phyloP scores from a whole-genome alignment of 345 rosid species.

The Alliaria petiolata region DNA sequence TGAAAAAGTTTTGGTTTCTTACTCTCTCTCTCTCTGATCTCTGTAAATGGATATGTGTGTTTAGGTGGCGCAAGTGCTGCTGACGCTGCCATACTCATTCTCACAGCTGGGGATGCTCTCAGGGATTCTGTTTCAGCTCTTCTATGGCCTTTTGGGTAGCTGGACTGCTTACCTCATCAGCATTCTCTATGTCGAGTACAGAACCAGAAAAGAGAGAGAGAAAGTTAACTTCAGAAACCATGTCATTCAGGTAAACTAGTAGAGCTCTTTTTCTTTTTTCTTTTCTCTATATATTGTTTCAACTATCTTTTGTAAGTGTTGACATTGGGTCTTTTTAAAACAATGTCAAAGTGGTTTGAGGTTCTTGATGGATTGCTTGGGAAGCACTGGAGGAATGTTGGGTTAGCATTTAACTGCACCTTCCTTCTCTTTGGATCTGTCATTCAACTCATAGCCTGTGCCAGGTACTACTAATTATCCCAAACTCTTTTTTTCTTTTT shows the following conservation, averaged over 20 bases:
- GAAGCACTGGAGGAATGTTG: slow-evolving; percentile 98
- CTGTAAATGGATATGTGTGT: not conserved
- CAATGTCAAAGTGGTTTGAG: slow-evolving; percentile 78
- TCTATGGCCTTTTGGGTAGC: slow-evolving; percentile 88
- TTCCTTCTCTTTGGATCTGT: slow-evolving; percentile 99
- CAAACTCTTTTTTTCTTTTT: not conserved
- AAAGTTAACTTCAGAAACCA: slow-evolving; percentile 97
- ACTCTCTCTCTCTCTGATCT: no score
- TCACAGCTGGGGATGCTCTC: slow-evolving; percentile 98
- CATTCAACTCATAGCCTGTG: slow-evolving; percentile 99
- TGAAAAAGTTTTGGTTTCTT: not conserved
- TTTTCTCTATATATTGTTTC: no score
- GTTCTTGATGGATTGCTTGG: slow-evolving; percentile 99
- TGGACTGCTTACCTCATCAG: slow-evolving; percentile 99
- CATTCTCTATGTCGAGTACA: slow-evolving; percentile 88
- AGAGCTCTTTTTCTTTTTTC: no score
- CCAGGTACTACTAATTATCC: slow-evolving; percentile 47
- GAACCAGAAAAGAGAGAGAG: slow-evolving; percentile 94
- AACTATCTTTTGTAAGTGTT: not conserved
- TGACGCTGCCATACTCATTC: slow-evolving; percentile 94
- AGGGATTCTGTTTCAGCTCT: slow-evolving; percentile 89
- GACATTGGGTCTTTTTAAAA: not conserved
- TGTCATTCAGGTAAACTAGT: slow-evolving; percentile 99
- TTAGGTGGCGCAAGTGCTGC: slow-evolving; percentile 99
- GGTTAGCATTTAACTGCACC: slow-evolving; percentile 98